Percentiles rank a stretch among this genome's conserved stretches.
Evolutionary conservation across 2,329 filamentous ascomycete genomes (phyloP).

Genomic region (Sporothrix euskadiensis): DNA sequence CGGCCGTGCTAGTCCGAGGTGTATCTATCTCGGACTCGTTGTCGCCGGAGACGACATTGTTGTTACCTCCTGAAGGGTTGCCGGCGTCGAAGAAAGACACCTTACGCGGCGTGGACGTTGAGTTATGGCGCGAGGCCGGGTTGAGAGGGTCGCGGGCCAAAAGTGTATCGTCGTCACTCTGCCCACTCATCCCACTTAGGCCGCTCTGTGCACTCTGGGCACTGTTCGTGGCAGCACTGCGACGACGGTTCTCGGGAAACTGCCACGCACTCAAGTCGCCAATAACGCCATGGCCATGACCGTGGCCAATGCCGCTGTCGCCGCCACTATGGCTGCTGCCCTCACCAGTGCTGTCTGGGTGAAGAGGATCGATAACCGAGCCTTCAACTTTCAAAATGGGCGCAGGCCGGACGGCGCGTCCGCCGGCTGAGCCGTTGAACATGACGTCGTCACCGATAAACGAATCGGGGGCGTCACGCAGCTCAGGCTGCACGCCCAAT

Average conservation of each 20-base stretch:
- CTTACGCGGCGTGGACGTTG: slow-evolving; percentile 52
- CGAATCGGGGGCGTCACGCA: slow-evolving; percentile 45
- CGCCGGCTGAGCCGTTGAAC: neutral
- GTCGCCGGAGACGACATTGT: slow-evolving; percentile 64
- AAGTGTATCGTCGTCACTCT: slow-evolving; percentile 49
- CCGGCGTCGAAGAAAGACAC: slow-evolving; percentile 87
- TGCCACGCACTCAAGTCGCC: slow-evolving; percentile 51
- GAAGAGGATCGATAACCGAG: slow-evolving; percentile 36
- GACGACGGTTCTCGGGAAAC: slow-evolving; percentile 45
- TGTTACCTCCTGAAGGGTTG: slow-evolving; percentile 66
- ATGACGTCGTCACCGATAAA: slow-evolving; percentile 31
- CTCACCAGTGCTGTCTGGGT: slow-evolving; percentile 28
- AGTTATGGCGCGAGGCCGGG: slow-evolving; percentile 44
- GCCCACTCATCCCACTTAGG: slow-evolving; percentile 38
- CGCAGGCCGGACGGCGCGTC: slow-evolving; percentile 4
- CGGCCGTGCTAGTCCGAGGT: slow-evolving; percentile 43
- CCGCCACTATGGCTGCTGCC: slow-evolving; percentile 1
- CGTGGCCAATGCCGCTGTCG: neutral
- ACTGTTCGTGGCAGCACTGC: slow-evolving; percentile 36
- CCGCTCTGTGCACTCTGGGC: slow-evolving; percentile 39
- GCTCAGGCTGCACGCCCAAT: slow-evolving; percentile 60
- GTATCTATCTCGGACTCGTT: slow-evolving; percentile 33
- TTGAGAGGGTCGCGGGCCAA: slow-evolving; percentile 43
- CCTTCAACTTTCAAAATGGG: slow-evolving; percentile 41
- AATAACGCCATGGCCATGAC: slow-evolving; percentile 24